Evolutionary conservation across 2,329 filamentous ascomycete species (phyloP).

Genomic region (Fusarium mexicanum): DNA sequence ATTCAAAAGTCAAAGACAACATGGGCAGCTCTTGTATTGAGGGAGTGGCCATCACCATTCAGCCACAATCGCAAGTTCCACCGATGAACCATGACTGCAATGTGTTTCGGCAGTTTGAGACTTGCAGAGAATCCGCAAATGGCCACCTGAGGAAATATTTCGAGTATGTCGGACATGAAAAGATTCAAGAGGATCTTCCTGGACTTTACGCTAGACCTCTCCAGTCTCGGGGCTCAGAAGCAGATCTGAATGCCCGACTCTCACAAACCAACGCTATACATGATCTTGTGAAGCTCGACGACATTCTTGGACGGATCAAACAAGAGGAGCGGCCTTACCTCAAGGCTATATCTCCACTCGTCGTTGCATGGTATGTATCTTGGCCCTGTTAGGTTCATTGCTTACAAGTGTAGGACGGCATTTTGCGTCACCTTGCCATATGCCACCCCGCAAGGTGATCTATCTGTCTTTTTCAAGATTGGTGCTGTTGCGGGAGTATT

Average conservation of each 20-base stretch:
- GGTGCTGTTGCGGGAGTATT: background rate
- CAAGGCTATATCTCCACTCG: background rate
- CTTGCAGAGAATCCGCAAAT: background rate
- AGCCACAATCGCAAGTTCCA: too few species aligned
- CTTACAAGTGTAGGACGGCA: background rate
- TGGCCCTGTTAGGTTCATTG: rapidly evolving
- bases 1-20: rapidly evolving
- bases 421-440: background rate
- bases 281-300: background rate
- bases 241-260: rapidly evolving
- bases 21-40: rapidly evolving
- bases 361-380: background rate
- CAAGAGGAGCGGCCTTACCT: background rate
- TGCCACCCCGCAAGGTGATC: too few species aligned
- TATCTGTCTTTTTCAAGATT: rapidly evolving
- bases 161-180: rapidly evolving
- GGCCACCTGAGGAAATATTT: background rate
- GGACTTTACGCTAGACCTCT: background rate
- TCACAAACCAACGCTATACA: rapidly evolving
- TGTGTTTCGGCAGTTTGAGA: background rate
- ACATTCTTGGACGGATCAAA: background rate
- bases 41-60: rapidly evolving
- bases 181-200: rapidly evolving
- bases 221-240: rapidly evolving
- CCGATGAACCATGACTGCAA: rapidly evolving